Percentiles rank a stretch among this genome's conserved stretches.
Evolutionary conservation across 805 yeast genomes (phyloP).

Genomic region (Metschnikowia kunwiensis): DNA sequence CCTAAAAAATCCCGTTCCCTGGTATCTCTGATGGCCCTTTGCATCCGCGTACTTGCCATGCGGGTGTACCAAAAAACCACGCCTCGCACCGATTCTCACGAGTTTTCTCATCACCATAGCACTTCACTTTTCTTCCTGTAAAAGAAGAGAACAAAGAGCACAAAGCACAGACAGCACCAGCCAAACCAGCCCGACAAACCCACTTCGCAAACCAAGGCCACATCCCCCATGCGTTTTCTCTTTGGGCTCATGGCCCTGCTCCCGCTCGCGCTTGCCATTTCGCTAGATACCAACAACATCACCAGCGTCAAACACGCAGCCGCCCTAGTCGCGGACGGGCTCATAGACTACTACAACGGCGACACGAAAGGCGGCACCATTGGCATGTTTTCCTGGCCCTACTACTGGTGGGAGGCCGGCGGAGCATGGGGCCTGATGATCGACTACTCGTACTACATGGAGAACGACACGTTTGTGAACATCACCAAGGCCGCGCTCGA

Average conservation of each 20-base stretch:
- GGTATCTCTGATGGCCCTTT: no score
- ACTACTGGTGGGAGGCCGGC: conserved; percentile 99
- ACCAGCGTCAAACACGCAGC: conserved; percentile 55
- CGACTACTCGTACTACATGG: conserved; percentile 70
- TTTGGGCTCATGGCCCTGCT: neutral
- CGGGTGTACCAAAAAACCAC: no score
- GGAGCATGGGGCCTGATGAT: conserved; percentile 88
- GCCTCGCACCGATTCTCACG: no score
- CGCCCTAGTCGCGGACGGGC: conserved; percentile 60
- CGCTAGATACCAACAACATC: conserved; percentile 37
- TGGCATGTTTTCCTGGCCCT: conserved; percentile 86
- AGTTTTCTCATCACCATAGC: no score
- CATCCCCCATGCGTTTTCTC: conserved; percentile 1
- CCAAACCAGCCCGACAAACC: no score
- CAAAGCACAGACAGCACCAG: no score
- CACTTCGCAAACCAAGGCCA: neutral
- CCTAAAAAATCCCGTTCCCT: no score
- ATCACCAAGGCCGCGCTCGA: conserved; percentile 58
- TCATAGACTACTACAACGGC: conserved; percentile 81
- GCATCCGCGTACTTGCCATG: no score
- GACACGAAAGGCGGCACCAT: conserved; percentile 64
- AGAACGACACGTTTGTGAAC: conserved; percentile 64
- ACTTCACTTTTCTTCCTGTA: no score
- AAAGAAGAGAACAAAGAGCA: no score
- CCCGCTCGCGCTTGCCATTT: conserved; percentile 18